Base-by-base conservation (phyloP, 2,329 filamentous ascomycete species). In the Pseudogymnoascus sp. region DNA sequence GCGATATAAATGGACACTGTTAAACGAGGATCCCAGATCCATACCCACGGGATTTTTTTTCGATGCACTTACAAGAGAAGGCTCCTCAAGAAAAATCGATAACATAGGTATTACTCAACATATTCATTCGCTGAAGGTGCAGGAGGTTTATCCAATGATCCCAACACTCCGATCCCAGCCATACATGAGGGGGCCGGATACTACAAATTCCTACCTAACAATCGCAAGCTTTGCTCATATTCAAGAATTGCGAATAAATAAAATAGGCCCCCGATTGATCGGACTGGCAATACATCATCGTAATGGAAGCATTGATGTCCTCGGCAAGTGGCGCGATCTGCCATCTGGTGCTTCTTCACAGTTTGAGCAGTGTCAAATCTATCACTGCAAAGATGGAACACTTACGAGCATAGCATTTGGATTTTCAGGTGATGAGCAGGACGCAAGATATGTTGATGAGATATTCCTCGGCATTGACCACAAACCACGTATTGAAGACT, bases 331-430 rank as follows among this genome's bases (percentile, higher is more conserved):
- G 58, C 9, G 13, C 35, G 15, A 9, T n/a, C 27, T 29, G 17
- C 33, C 35, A 41, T 5, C 9, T 8, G 17, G 10, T n/a, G 27
- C 7, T 29, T 8, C 13, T n/a, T 60, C 58, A 29, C 15, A 27
- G 33, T 38, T n/a, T 3, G 35, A 36, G 27, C 17, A 41, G 21
- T 21, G 21, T 21, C 21, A 21, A 10, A 41, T 60, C 39, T 60
- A 60, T 41, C 21, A 60, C 39, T 21, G 2, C 27, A 41, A 25
- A 10, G 13, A 60, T 38, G 58, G 58, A 10, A 36, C n/a, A 12
- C 58, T 60, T 35, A 60, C 58, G 17, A 60, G n/a, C 33, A 35
- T 60, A 60, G 58, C 33, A 15, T 60, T 60, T 25, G 39, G 35
- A 15, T 60, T 60, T 4, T 41, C 31, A 13, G 35, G 55, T 17